Evolutionary conservation across 352 stramenopile species (phyloP).

Genomic region (Phytophthora citricola): DNA sequence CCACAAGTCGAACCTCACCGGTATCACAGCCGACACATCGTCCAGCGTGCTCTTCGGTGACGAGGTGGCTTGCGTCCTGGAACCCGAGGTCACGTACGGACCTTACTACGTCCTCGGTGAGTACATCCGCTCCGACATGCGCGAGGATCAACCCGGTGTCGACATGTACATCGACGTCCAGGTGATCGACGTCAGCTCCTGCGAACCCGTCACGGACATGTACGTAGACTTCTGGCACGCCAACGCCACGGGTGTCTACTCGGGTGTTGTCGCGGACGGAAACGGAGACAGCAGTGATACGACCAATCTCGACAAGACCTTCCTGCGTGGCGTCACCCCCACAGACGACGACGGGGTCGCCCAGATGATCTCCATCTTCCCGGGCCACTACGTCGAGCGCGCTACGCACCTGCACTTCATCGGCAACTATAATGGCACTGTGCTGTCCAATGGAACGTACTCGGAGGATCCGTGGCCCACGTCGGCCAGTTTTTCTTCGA

Average conservation of each 20-base stretch:
- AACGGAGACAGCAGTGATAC: constrained; percentile 38
- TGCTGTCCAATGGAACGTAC: constrained; percentile 31
- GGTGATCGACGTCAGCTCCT: constrained; percentile 36
- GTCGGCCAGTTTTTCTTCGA: constrained; percentile 42
- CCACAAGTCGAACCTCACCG: constrained; percentile 30
- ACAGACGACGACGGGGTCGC: constrained; percentile 32
- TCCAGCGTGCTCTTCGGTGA: constrained; percentile 25
- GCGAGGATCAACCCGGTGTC: constrained; percentile 26
- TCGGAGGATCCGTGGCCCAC: constrained; percentile 14
- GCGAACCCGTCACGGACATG: constrained; percentile 29
- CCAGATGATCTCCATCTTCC: constrained; percentile 32
- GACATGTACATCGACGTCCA: constrained; percentile 38
- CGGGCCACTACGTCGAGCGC: constrained; percentile 31
- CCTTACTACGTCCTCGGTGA: constrained; percentile 38
- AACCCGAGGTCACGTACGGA: constrained; percentile 37
- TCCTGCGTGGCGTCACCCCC: constrained; percentile 27
- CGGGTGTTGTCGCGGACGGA: constrained; percentile 25
- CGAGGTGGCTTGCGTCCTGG: constrained; percentile 24
- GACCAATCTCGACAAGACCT: constrained; percentile 39
- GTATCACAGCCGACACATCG: constrained; percentile 20
- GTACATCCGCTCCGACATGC: constrained; percentile 34
- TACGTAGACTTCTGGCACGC: constrained; percentile 42
- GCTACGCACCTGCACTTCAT: constrained; percentile 40
- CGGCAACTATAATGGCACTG: constrained; percentile 29
- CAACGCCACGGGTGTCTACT: constrained; percentile 41